phyloP scores from a whole-genome alignment of 257 asterid genomes.

The Przewalskia tangutica region DNA sequence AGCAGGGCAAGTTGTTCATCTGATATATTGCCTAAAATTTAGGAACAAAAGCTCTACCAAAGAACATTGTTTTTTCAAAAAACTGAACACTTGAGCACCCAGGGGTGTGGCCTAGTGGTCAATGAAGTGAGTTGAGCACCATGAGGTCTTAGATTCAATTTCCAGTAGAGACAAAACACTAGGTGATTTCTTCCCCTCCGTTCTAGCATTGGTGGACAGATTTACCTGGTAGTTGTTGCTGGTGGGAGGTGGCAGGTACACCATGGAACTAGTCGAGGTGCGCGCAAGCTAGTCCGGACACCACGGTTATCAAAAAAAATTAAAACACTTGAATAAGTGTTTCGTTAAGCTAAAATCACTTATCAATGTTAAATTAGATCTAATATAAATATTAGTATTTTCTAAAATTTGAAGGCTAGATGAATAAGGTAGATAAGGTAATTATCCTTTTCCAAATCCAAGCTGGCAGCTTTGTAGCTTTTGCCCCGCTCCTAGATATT shows the following conservation, averaged over 20 bases:
- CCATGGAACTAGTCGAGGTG: too few species aligned
- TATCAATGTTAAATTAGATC: background rate
- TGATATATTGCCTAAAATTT: background rate
- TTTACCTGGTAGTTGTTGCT: too few species aligned
- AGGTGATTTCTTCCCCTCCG: too few species aligned
- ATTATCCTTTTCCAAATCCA: background rate
- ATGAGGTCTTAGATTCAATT: too few species aligned
- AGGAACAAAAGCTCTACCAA: background rate
- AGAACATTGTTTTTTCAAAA: background rate
- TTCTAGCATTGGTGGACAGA: too few species aligned
- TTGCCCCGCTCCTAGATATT: background rate
- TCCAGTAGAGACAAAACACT: too few species aligned
- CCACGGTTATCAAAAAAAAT: background rate
- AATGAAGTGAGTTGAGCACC: too few species aligned
- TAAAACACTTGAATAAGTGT: background rate
- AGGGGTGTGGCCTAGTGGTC: too few species aligned
- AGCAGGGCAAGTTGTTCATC: background rate
- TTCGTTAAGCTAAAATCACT: background rate
- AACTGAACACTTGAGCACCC: background rate
- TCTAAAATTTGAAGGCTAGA: background rate
- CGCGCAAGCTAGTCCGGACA: too few species aligned
- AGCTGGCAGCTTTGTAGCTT: constrained; percentile 2
- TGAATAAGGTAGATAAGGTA: background rate
- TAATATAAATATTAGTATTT: background rate
- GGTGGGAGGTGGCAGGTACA: too few species aligned